These are phyloP conservation scores for Suhomyces anneliseae DNA, from an alignment of 1,139 yeast genomes.

Conservation along the genomic window DNA sequence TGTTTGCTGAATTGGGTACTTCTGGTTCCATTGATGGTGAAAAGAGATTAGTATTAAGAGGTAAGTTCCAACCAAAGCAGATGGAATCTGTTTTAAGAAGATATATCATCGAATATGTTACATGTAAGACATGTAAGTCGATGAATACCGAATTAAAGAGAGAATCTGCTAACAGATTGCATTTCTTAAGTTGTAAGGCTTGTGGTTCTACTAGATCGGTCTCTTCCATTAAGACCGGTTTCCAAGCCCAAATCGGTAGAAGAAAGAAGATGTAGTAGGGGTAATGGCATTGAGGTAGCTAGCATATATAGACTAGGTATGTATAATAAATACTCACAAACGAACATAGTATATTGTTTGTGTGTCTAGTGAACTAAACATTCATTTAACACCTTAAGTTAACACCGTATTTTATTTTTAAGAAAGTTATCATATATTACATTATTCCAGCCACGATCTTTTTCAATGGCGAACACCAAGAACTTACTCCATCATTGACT, in stretches of 20 bases:
- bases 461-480: slow-evolving; percentile 58
- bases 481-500: slow-evolving; percentile 50
- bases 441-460: slow-evolving; percentile 40
- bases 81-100: slow-evolving; percentile 95
- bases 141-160: slow-evolving; percentile 95
- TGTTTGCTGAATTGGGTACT: slow-evolving; percentile 98
- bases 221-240: slow-evolving; percentile 97
- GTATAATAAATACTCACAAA: background rate
- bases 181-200: slow-evolving; percentile 95
- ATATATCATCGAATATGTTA: slow-evolving; percentile 94
- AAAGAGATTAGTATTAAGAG: slow-evolving; percentile 93
- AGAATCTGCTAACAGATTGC: slow-evolving; percentile 93
- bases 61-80: slow-evolving; percentile 97
- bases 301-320: background rate
- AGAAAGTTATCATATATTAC: too few relatives aligned
- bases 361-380: background rate
- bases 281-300: background rate
- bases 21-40: slow-evolving; percentile 99
- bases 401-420: too few relatives aligned
- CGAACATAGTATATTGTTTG: background rate
- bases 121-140: slow-evolving; percentile 98
- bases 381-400: too few relatives aligned
- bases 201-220: slow-evolving; percentile 98
- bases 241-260: slow-evolving; percentile 92
- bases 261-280: slow-evolving; percentile 52